Percentiles rank a stretch among this genome's conserved stretches.
These are phyloP conservation scores for Cercophora samala DNA, from an alignment of 495 filamentous ascomycete genomes.

Conservation along the genomic window DNA sequence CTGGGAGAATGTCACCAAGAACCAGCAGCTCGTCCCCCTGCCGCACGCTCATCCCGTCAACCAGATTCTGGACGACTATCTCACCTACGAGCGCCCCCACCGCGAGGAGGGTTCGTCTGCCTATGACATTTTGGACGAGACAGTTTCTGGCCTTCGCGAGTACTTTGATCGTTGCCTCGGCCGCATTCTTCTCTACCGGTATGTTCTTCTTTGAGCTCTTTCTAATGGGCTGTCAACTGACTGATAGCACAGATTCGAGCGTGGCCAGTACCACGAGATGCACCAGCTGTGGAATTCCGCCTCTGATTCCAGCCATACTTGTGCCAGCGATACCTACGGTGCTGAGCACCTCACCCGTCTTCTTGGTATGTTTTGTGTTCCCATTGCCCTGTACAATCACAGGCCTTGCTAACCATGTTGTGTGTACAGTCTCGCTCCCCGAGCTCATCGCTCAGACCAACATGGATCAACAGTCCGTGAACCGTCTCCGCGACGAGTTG, in stretches of 20 bases:
- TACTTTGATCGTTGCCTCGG: constrained; percentile 90
- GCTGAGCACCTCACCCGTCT: constrained; percentile 86
- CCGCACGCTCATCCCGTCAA: constrained; percentile 72
- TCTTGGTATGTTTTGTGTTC: constrained; percentile 61
- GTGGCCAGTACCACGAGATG: constrained; percentile 74
- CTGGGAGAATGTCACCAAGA: constrained; percentile 98
- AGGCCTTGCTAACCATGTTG: constrained; percentile 20
- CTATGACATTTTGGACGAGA: constrained; percentile 81
- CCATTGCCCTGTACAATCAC: background rate
- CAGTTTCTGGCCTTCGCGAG: constrained; percentile 74
- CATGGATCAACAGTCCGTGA: constrained; percentile 88
- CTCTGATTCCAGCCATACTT: constrained; percentile 60
- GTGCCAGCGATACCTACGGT: constrained; percentile 77
- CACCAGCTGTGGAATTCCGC: constrained; percentile 57
- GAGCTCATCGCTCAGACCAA: constrained; percentile 95
- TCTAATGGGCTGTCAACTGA: background rate
- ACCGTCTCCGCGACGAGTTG: constrained; percentile 82
- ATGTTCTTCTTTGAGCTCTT: constrained; percentile 18
- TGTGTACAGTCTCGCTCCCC: constrained; percentile 71
- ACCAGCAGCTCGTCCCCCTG: constrained; percentile 77
- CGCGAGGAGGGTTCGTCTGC: constrained; percentile 64
- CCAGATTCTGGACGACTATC: constrained; percentile 75
- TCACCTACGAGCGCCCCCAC: constrained; percentile 62
- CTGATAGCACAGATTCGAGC: constrained; percentile 61
- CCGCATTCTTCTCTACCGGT: constrained; percentile 81